Evolutionary conservation across 1,284 basidiomycete genomes (phyloP), one percentile per base, ranked within the genome.

Genomic region (Cutaneotrichosporon spelunceum): DNA sequence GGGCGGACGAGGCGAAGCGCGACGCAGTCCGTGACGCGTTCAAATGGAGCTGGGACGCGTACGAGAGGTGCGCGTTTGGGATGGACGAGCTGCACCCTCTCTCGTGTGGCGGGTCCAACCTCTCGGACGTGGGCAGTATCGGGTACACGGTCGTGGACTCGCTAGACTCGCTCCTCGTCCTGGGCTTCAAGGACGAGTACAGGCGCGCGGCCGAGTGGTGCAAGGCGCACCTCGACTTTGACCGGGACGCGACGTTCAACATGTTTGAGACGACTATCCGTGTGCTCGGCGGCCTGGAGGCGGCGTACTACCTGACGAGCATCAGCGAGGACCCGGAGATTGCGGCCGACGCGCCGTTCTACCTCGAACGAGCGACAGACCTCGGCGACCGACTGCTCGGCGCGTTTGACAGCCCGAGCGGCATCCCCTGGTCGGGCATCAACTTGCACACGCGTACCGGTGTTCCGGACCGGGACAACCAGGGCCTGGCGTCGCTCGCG

Each of bases 181-280:
- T 96, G 87, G 90, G 87, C 2, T 82, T 94, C 13, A 77, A 85
- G 11, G 85, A 87, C 0, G 93, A 95, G 75, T 93, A 93, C 72
- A 66, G 81, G 53, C 83, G 89, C 13, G 91, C 93, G 0, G 81
- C 88, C 16, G 74, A 85, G 45, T 97, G 94, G 93, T 84, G 96
- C 21, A 82, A 81, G 27, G 81, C 83, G 27, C 81, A 85, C 36
- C 78, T 97, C 49, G 79, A 83, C 10, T 93, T 96, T 72, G 88
- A 95, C 39, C 83, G 87, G 13, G 87, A 93, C 70, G 92, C 84
- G 13, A 80, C 84, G 21, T 91, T 91, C 77, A 97, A 89, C 76
- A 93, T 91, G 0, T 98, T 98, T 70, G 94, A 98, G 85, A 89
- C 87, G 0, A 91, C 90, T 0, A 92, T 92, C 53, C 86, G 91